These are phyloP conservation scores for Aspergillus kassunensis DNA, from an alignment of 495 filamentous ascomycete genomes.

Conservation along the genomic window DNA sequence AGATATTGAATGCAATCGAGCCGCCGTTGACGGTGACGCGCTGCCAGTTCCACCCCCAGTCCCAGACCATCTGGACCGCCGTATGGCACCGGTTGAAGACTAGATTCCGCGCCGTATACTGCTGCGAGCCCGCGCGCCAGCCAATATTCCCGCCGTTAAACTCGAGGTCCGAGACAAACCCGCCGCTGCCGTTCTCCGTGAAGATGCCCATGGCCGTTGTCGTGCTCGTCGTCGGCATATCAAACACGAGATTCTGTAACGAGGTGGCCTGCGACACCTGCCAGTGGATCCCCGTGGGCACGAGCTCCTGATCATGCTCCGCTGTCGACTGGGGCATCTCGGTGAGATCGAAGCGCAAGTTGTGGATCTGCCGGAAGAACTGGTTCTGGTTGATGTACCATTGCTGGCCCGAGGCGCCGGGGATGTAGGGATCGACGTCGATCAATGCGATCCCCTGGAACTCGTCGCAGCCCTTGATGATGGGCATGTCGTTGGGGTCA, in stretches of 20 bases:
- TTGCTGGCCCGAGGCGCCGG: constrained; percentile 44
- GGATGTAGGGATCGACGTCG: constrained; percentile 62
- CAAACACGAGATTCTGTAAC: constrained; percentile 73
- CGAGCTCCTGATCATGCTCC: constrained; percentile 40
- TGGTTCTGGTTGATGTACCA: constrained; percentile 62
- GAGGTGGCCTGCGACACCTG: constrained; percentile 68
- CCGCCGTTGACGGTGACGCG: constrained; percentile 48
- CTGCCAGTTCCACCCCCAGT: constrained; percentile 57
- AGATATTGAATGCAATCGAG: constrained; percentile 47
- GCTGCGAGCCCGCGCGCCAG: constrained; percentile 68
- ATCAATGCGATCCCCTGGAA: constrained; percentile 65
- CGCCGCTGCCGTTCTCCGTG: constrained; percentile 67
- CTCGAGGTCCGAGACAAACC: constrained; percentile 58
- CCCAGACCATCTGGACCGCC: constrained; percentile 56
- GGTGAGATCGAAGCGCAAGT: constrained; percentile 72
- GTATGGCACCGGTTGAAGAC: constrained; percentile 61
- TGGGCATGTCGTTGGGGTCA: constrained; percentile 59
- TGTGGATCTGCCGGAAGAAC: constrained; percentile 75
- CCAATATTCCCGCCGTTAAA: constrained; percentile 72
- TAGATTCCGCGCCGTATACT: constrained; percentile 75
- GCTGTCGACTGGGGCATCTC: too few relatives aligned
- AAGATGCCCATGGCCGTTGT: constrained; percentile 70
- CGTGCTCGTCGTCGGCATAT: constrained; percentile 55
- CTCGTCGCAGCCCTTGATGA: constrained; percentile 58
- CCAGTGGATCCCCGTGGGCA: constrained; percentile 72